Evolutionary conservation across 371 early-diverging fungal species (phyloP).

Genomic region (Mortierella sp.): DNA sequence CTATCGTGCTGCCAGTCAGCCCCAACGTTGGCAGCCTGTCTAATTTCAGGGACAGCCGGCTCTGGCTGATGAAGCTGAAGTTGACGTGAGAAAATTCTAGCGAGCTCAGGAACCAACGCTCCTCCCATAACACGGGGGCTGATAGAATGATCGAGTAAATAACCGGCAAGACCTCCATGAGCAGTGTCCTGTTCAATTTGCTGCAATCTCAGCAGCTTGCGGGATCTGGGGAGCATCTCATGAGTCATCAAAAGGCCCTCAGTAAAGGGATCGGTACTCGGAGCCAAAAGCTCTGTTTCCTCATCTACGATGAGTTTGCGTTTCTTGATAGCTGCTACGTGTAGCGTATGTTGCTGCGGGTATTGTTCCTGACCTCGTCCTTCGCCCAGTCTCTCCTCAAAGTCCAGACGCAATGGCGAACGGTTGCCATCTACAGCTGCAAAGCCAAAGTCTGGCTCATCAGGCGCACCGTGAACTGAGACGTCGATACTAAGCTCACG

Average conservation of each 20-base stretch:
- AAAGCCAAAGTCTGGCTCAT: constrained; percentile 15
- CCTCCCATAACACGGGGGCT: constrained; percentile 49
- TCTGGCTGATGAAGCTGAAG: constrained; percentile 36
- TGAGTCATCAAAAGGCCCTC: constrained; percentile 40
- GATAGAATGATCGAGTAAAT: constrained; percentile 43
- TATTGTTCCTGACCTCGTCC: constrained; percentile 12
- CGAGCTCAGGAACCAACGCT: constrained; percentile 45
- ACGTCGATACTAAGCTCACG: constrained; percentile 31
- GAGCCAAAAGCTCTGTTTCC: constrained; percentile 70
- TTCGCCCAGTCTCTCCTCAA: constrained; percentile 20
- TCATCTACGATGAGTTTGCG: constrained; percentile 75
- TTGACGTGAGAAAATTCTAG: constrained; percentile 51
- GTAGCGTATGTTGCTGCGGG: constrained; percentile 20
- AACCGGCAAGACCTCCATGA: constrained; percentile 49
- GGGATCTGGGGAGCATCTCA: constrained; percentile 54
- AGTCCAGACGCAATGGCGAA: constrained; percentile 29
- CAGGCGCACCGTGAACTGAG: constrained; percentile 15
- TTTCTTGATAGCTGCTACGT: constrained; percentile 54
- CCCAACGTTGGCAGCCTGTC: background rate
- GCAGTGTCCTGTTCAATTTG: constrained; percentile 55
- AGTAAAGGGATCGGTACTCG: constrained; percentile 50
- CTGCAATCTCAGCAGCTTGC: constrained; percentile 53
- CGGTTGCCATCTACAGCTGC: constrained; percentile 20
- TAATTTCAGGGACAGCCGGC: background rate
- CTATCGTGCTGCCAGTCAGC: constrained; percentile 30